Evolutionary conservation across 495 filamentous ascomycete genomes (phyloP).

Genomic region (Neurospora discreta): DNA sequence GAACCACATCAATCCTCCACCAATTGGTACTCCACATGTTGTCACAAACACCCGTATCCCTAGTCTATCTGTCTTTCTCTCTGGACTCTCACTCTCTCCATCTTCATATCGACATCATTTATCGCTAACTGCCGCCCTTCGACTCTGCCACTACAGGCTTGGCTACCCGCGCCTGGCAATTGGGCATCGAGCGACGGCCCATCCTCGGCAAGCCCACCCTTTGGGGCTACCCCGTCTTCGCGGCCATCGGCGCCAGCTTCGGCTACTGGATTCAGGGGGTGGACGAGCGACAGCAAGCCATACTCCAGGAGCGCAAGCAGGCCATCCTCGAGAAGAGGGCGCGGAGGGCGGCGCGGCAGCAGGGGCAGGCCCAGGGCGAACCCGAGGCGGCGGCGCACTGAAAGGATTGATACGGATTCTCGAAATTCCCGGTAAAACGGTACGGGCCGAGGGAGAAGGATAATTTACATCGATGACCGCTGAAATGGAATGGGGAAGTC

Average conservation of each 20-base stretch:
- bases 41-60: neutral
- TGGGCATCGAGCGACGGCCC: constrained; percentile 97
- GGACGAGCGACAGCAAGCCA: constrained; percentile 61
- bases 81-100: neutral
- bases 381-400: constrained; percentile 18
- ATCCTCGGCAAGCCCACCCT: constrained; percentile 67
- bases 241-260: constrained; percentile 72
- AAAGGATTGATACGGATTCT: neutral
- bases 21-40: neutral
- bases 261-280: constrained; percentile 93
- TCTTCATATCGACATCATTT: neutral
- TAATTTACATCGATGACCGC: neutral
- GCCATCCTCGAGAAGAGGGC: constrained; percentile 79
- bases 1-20: neutral
- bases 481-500: neutral
- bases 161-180: constrained; percentile 84
- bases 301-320: constrained; percentile 65
- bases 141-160: constrained; percentile 46
- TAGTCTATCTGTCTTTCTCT: neutral
- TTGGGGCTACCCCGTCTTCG: constrained; percentile 90
- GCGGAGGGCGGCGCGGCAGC: constrained; percentile 55
- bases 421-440: neutral
- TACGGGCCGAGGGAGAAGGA: neutral
- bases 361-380: constrained; percentile 9
- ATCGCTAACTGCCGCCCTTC: neutral